These are phyloP conservation scores for Arabidopsis suecica DNA, from an alignment of 345 rosid species.

Conservation along the genomic window DNA sequence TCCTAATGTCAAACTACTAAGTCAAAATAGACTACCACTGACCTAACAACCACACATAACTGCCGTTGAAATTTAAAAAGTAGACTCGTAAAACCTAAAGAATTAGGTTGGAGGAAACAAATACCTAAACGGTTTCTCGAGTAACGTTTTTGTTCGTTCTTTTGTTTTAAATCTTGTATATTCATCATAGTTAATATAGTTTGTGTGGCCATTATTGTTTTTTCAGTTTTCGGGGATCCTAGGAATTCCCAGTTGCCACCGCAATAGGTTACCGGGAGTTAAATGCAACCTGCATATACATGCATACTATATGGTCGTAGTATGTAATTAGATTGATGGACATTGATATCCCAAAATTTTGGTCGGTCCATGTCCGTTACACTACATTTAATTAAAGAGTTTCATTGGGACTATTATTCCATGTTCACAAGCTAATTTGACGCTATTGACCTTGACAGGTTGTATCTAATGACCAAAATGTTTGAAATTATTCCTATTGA, in stretches of 20 bases:
- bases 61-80: constrained; percentile 25
- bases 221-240: constrained; percentile 39
- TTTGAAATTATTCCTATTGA: not conserved
- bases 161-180: not conserved
- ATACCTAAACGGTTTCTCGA: not conserved
- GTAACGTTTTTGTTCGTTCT: not conserved
- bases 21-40: constrained; percentile 32
- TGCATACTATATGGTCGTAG: not conserved
- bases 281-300: constrained; percentile 43
- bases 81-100: not conserved
- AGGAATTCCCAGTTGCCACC: constrained; percentile 48
- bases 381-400: constrained; percentile 25
- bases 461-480: constrained; percentile 13
- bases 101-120: not conserved
- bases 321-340: constrained; percentile 25
- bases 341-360: constrained; percentile 37
- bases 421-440: constrained; percentile 30
- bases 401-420: constrained; percentile 26
- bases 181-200: not conserved
- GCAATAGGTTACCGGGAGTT: constrained; percentile 47
- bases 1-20: constrained; percentile 12
- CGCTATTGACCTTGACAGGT: constrained; percentile 23
- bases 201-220: constrained; percentile 22
- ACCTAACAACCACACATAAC: constrained; percentile 42
- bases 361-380: constrained; percentile 41